Base-by-base conservation (phyloP, 2,329 filamentous ascomycete genomes). In the Fulvia fulva region DNA sequence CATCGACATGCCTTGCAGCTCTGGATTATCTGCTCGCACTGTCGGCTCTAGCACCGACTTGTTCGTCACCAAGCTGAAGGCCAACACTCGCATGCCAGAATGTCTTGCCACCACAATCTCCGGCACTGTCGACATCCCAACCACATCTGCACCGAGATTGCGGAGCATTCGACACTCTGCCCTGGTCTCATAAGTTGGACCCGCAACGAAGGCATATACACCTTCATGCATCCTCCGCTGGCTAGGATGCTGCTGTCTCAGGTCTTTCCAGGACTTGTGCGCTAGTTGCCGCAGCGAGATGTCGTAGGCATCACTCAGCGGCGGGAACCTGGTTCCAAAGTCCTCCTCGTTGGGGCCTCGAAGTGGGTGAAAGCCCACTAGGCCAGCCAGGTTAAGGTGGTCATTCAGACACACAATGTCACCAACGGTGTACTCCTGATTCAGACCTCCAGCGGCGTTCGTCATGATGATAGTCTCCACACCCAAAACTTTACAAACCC, bases 41-140 rank as follows among this genome's bases (percentile, higher is more conserved):
- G 81, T 82, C 9, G 83, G 78, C 57, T 84, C 80, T 47, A 87
- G 71, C 5, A 87, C 83, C 7, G 82, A 81, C 25, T 79, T 82
- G 71, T 88, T 88, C 16, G 86, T 88, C 22, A 88, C 85, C 50
- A 88, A 72, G 68, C 84, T 87, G 67, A 88, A 81, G 5, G 84
- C 86, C 37, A 88, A 74, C 6, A 88, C 82, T 26, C 81, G 76
- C 65, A 88, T 79, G n/a, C 81, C 83, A 55, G 78, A 80, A 70
- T 88, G 86, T 62, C 86, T 78, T 30, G 85, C 85, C 16, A 85
- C 83, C 51, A 88, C 80, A 53, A 87, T 85, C 68, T 88, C 86
- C 7, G 86, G 86, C 26, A 88, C 84, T 0, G 86, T 88, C 30
- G 83, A 87, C 86, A 88, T 88, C 14, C 85, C 85, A 1, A 88